These are phyloP conservation scores for Hebeloma cylindrosporum DNA, from an alignment of 768 basidiomycete species.

Conservation along the genomic window DNA sequence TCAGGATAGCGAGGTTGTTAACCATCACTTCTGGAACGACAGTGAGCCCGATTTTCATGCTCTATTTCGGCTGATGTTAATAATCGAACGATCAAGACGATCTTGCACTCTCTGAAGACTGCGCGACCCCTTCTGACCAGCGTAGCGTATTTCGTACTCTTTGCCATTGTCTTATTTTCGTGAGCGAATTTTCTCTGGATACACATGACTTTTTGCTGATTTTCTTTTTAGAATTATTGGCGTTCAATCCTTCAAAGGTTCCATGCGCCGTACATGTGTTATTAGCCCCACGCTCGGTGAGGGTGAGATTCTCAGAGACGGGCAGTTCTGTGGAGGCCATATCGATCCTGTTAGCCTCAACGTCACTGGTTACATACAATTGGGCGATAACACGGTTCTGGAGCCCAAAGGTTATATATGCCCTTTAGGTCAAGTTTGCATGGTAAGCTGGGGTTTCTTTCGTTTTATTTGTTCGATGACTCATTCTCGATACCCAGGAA, in stretches of 20 bases:
- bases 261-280: conserved; percentile 64
- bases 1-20: conserved; percentile 79
- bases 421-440: conserved; percentile 81
- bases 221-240: conserved; percentile 70
- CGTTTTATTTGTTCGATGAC: not conserved
- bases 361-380: conserved; percentile 36
- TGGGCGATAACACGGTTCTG: conserved; percentile 25
- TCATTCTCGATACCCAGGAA: conserved; percentile 41
- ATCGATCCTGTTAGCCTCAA: conserved; percentile 60
- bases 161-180: conserved; percentile 89
- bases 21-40: conserved; percentile 91
- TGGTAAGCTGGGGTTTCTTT: conserved; percentile 40
- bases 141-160: conserved; percentile 89
- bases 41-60: conserved; percentile 42
- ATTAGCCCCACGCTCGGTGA: conserved; percentile 58
- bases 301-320: conserved; percentile 39
- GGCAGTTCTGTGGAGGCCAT: conserved; percentile 79
- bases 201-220: not conserved
- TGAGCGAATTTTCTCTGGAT: conserved; percentile 35
- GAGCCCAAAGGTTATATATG: conserved; percentile 84
- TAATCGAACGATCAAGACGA: conserved; percentile 47
- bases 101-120: conserved; percentile 89
- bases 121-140: conserved; percentile 87
- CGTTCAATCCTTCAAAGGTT: conserved; percentile 91
- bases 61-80: not conserved